A percentile compares a stretch with the other conserved stretches of the same genome.
phyloP scores from a whole-genome alignment of 306 rosid species.

The Dalbergia cultrata region DNA sequence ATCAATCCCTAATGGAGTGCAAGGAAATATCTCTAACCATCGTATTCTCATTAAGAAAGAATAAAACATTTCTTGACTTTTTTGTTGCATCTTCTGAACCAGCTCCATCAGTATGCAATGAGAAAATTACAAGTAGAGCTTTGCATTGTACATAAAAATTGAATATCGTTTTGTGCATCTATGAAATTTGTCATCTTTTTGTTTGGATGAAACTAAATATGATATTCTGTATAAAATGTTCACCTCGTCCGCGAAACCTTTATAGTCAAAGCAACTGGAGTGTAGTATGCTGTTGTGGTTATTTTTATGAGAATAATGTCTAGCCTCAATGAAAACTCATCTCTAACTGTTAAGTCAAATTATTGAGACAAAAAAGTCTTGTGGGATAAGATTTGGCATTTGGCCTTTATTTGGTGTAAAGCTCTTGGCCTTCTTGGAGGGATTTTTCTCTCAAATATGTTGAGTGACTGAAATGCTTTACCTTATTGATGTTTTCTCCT shows the following conservation, averaged over 20 bases:
- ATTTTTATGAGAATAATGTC: conserved; percentile 5
- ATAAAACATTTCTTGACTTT: too few relatives aligned
- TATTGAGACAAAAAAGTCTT: background rate
- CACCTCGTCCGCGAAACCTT: background rate
- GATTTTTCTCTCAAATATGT: too few relatives aligned
- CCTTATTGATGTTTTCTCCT: too few relatives aligned
- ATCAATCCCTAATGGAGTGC: too few relatives aligned
- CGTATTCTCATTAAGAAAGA: too few relatives aligned
- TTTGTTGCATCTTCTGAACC: too few relatives aligned
- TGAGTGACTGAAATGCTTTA: too few relatives aligned
- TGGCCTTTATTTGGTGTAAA: too few relatives aligned
- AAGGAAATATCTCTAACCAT: too few relatives aligned
- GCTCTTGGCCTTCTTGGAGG: too few relatives aligned
- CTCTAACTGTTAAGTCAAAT: background rate
- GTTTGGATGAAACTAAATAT: background rate
- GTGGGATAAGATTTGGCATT: too few relatives aligned
- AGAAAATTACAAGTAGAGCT: conserved; percentile 20
- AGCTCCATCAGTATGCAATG: background rate
- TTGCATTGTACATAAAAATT: conserved; percentile 12
- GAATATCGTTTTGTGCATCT: background rate
- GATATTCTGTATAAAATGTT: conserved; percentile 3
- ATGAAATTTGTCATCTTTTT: background rate
- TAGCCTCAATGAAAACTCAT: background rate
- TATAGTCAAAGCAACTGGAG: conserved; percentile 2
- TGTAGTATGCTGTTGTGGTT: conserved; percentile 10